Percentiles rank a stretch among this genome's conserved stretches.
phyloP scores from a whole-genome alignment of 2,329 filamentous ascomycete genomes.

The Paecilomyces niveus region DNA sequence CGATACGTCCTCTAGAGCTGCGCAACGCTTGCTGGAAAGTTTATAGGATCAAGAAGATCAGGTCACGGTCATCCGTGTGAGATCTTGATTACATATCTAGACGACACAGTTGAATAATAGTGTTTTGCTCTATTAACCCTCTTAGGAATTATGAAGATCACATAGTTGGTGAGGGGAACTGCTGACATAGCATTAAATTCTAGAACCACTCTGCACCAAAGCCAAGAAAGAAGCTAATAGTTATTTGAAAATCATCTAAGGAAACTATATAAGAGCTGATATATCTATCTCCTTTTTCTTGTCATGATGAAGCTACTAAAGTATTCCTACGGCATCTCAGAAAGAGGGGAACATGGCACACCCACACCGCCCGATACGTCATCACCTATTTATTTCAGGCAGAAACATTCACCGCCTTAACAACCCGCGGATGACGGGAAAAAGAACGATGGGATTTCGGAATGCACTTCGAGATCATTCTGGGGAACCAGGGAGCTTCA shows the following conservation, averaged over 20 bases:
- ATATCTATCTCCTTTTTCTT: not conserved
- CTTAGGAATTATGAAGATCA: no score
- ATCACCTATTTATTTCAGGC: not conserved
- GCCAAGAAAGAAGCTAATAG: not conserved
- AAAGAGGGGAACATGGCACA: not conserved
- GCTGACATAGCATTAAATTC: not conserved
- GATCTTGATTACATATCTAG: not conserved
- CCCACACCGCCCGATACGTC: not conserved
- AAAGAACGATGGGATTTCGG: not conserved
- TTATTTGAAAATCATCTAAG: not conserved
- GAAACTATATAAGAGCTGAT: not conserved
- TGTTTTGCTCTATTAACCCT: no score
- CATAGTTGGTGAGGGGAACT: no score
- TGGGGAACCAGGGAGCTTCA: not conserved
- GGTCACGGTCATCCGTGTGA: not conserved
- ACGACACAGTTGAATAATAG: not conserved
- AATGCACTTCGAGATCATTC: not conserved
- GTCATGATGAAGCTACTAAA: no score
- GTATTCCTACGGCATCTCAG: no score
- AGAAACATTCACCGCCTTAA: not conserved
- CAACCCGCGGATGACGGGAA: not conserved
- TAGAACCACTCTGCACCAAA: not conserved
- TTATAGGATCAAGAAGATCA: not conserved
- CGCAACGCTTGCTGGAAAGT: not conserved
- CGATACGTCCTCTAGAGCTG: not conserved